Conservation (phyloP, 768 basidiomycete species). For the Hortiboletus flavorubellus region DNA sequence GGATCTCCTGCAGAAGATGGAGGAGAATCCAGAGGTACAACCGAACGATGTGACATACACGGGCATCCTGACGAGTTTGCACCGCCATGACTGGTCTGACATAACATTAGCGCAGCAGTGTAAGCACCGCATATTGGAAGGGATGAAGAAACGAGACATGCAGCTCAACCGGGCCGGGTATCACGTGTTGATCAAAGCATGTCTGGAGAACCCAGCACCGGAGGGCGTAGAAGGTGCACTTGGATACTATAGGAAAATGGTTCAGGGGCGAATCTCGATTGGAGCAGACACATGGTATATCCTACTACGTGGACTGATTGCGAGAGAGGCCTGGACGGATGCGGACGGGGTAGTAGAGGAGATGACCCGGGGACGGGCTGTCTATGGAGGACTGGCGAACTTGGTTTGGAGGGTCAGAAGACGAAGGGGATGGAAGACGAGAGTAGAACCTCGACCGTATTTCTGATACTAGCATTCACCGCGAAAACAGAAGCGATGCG, state of each 20-base stretch:
- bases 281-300: conserved; percentile 75
- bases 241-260: conserved; percentile 61
- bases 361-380: conserved; percentile 50
- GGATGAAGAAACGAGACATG: conserved; percentile 57
- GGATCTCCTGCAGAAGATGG: conserved; percentile 74
- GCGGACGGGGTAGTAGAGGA: conserved; percentile 60
- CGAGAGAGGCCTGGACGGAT: conserved; percentile 54
- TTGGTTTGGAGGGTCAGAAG: conserved; percentile 50
- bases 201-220: conserved; percentile 49
- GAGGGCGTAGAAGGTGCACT: conserved; percentile 56
- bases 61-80: conserved; percentile 67
- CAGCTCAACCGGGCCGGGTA: conserved; percentile 62
- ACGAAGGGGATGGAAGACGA: conserved; percentile 33
- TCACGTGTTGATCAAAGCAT: conserved; percentile 72
- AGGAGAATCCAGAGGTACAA: conserved; percentile 43
- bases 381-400: conserved; percentile 42
- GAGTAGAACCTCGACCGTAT: conserved; percentile 29
- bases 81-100: conserved; percentile 54
- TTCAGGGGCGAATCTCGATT: conserved; percentile 41
- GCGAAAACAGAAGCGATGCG: conserved; percentile 7
- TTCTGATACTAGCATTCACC: conserved; percentile 19
- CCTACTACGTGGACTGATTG: conserved; percentile 60
- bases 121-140: conserved; percentile 46
- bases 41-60: conserved; percentile 88
- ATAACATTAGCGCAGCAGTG: conserved; percentile 43